A percentile compares a stretch with the other conserved stretches of the same genome.
These are phyloP conservation scores for Gracilaria vermiculophylla DNA, from an alignment of 23 red algal species.

Conservation along the genomic window DNA sequence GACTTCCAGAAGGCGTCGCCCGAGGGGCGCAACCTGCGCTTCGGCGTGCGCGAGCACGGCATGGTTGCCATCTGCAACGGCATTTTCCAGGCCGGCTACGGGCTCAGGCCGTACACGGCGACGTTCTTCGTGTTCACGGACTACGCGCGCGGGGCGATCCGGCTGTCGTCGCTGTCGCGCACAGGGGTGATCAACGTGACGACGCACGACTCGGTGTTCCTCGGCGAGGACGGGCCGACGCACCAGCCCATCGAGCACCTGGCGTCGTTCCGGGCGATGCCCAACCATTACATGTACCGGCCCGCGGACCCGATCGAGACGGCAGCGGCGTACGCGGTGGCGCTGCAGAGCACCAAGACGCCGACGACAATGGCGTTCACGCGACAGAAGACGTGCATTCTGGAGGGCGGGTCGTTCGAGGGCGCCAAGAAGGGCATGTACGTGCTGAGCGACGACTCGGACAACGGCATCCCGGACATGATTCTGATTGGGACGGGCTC, in stretches of 20 bases:
- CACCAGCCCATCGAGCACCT: constrained; percentile 99
- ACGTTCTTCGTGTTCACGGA: constrained; percentile 99
- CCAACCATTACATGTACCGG: constrained; percentile 89
- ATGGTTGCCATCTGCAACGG: constrained; percentile 89
- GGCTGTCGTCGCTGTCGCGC: constrained; percentile 82
- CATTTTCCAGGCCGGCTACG: constrained; percentile 56
- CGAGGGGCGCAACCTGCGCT: constrained; percentile 77
- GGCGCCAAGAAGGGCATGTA: constrained; percentile 86
- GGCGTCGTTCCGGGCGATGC: constrained; percentile 94
- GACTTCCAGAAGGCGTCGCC: constrained; percentile 76
- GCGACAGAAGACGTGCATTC: constrained; percentile 83
- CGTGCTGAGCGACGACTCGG: constrained; percentile 79
- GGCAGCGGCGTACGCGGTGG: constrained; percentile 85
- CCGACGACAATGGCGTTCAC: constrained; percentile 81
- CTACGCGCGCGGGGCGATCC: constrained; percentile 80
- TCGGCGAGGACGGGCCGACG: constrained; percentile 97
- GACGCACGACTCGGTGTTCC: constrained; percentile 90
- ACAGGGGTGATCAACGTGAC: constrained; percentile 78
- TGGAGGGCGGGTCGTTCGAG: constrained; percentile 73
- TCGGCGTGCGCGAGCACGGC: constrained; percentile 93
- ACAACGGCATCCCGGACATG: constrained; percentile 69
- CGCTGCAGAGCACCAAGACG: constrained; percentile 45
- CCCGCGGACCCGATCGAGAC: constrained; percentile 89
- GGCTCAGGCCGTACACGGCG: constrained; percentile 85
- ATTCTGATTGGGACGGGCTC: constrained; percentile 93